phyloP scores from a whole-genome alignment of 2,329 filamentous ascomycete species.

The Incumbomyces lentus region DNA sequence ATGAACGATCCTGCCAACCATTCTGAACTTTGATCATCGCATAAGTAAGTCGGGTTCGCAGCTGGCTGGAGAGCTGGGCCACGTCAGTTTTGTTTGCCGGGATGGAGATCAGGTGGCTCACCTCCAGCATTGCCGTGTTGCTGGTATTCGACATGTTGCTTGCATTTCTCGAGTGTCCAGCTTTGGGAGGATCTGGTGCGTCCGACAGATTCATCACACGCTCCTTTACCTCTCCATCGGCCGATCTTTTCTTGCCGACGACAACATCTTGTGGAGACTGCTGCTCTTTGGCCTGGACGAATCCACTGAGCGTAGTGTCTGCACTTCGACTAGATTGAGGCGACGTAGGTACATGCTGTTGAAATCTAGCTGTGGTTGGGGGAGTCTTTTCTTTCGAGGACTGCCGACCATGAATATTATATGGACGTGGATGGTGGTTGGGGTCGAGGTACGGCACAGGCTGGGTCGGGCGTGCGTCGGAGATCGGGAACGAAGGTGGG shows the following conservation, averaged over 20 bases:
- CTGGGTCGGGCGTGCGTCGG: conserved; percentile 4
- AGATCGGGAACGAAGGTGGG: conserved; percentile 5
- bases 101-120: conserved; percentile 44
- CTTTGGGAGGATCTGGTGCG: conserved; percentile 24
- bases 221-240: conserved; percentile 62
- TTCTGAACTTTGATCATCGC: conserved; percentile 90
- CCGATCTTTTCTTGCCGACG: conserved; percentile 59
- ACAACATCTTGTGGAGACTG: conserved; percentile 4
- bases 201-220: conserved; percentile 30
- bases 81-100: conserved; percentile 12
- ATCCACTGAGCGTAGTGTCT: neutral
- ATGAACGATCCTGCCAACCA: conserved; percentile 70
- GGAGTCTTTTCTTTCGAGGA: conserved; percentile 1
- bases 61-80: conserved; percentile 60
- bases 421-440: neutral
- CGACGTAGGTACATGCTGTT: neutral
- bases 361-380: neutral
- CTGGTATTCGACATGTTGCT: conserved; percentile 59
- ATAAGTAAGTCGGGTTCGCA: conserved; percentile 77
- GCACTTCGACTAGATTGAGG: neutral
- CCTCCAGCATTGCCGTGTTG: conserved; percentile 52
- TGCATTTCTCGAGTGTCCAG: conserved; percentile 58
- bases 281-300: neutral
- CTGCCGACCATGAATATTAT: neutral
- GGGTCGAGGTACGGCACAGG: neutral